Conservation (phyloP, 1,284 basidiomycete species). For the Lignosus rhinocerotis region DNA sequence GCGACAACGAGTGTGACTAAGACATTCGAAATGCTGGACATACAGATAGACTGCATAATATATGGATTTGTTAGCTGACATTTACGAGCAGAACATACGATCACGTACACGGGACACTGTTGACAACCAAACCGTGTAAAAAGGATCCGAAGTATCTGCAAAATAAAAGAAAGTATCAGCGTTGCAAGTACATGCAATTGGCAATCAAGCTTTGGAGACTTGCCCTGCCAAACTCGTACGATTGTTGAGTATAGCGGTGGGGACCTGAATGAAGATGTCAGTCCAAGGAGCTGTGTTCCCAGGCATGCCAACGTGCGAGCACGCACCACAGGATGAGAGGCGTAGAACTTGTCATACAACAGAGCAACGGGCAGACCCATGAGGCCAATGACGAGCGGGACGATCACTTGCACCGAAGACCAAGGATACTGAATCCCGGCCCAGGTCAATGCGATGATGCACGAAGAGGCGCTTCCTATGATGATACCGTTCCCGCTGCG, state of each 20-base stretch:
- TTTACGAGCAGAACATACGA: background rate
- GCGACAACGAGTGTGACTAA: background rate
- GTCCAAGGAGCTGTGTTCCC: too few relatives aligned
- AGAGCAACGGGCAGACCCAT: constrained; percentile 23
- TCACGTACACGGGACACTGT: constrained; percentile 28
- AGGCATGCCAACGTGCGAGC: constrained; percentile 11
- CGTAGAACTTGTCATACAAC: constrained; percentile 29
- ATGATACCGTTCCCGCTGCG: constrained; percentile 22
- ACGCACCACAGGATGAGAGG: constrained; percentile 17
- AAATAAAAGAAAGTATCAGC: background rate
- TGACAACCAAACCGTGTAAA: constrained; percentile 32
- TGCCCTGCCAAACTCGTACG: constrained; percentile 33
- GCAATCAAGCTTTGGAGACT: background rate
- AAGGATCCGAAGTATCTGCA: constrained; percentile 28
- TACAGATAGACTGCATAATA: constrained; percentile 7
- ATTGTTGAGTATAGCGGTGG: constrained; percentile 33
- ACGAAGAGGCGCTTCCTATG: constrained; percentile 16
- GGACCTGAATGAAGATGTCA: constrained; percentile 23
- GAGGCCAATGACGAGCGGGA: constrained; percentile 23
- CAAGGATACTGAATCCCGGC: constrained; percentile 23
- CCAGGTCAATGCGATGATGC: constrained; percentile 23
- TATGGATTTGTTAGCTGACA: background rate
- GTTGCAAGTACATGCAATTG: background rate
- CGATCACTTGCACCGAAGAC: constrained; percentile 22
- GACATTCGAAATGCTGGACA: background rate